Evolutionary conservation across 2,329 filamentous ascomycete species (phyloP).

Genomic region (Myriangium duriaei): DNA sequence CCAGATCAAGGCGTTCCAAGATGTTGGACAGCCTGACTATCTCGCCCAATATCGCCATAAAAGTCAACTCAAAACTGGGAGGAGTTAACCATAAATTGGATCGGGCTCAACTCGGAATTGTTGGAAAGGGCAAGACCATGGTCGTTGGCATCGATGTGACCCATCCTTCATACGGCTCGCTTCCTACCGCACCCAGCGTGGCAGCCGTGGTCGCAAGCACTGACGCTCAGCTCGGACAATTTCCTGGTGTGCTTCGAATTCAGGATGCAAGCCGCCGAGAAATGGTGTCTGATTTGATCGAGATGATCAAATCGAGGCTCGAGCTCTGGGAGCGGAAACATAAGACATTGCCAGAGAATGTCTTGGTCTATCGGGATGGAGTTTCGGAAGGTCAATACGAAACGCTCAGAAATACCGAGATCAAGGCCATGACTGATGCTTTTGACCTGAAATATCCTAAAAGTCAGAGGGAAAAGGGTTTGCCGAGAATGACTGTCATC

Average conservation of each 20-base stretch:
- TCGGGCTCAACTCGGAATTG: background rate
- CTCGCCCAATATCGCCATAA: constrained; percentile 43
- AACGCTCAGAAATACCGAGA: constrained; percentile 54
- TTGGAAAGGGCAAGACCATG: constrained; percentile 58
- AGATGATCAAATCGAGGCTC: constrained; percentile 53
- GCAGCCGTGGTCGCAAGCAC: constrained; percentile 70
- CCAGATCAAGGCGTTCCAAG: constrained; percentile 17
- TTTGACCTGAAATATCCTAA: constrained; percentile 49
- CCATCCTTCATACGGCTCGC: constrained; percentile 61
- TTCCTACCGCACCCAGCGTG: constrained; percentile 53
- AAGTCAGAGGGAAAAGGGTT: constrained; percentile 40
- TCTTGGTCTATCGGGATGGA: constrained; percentile 78
- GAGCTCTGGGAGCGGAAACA: constrained; percentile 48
- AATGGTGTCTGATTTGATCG: constrained; percentile 53
- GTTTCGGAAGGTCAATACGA: constrained; percentile 78
- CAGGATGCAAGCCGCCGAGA: constrained; percentile 56
- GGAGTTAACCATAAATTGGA: constrained; percentile 49
- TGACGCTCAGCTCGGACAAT: constrained; percentile 59
- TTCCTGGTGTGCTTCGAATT: constrained; percentile 59
- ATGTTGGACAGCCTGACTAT: constrained; percentile 19
- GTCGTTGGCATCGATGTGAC: constrained; percentile 81
- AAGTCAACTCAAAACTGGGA: constrained; percentile 69
- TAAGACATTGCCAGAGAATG: constrained; percentile 51
- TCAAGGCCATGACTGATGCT: constrained; percentile 53
- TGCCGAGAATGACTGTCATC: constrained; percentile 47